Conservation (phyloP, 768 basidiomycete species). For the Mycena maculata region DNA sequence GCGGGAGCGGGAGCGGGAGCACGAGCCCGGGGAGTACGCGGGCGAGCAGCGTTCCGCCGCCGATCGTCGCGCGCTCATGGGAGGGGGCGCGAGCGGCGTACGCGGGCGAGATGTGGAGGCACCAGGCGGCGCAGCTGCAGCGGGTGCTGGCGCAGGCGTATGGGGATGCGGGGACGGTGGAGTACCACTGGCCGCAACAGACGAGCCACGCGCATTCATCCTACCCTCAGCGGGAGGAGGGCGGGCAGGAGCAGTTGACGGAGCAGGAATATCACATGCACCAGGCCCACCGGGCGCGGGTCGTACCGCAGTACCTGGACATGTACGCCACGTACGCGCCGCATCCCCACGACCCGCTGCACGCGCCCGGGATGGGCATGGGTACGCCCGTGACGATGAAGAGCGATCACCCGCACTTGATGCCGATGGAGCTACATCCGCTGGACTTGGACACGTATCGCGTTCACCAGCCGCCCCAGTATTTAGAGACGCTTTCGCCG, state of each 20-base stretch:
- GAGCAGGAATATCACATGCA: slow-evolving; percentile 46
- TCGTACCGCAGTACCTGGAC: slow-evolving; percentile 38
- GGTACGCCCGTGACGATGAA: slow-evolving; percentile 23
- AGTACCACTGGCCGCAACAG: slow-evolving; percentile 40
- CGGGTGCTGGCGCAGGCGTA: slow-evolving; percentile 35
- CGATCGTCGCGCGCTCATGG: slow-evolving; percentile 17
- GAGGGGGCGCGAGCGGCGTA: slow-evolving; percentile 44
- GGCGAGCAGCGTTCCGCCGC: slow-evolving; percentile 31
- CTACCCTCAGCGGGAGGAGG: slow-evolving; percentile 40
- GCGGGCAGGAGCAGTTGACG: slow-evolving; percentile 39
- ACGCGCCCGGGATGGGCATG: slow-evolving; percentile 31
- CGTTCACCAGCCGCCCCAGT: slow-evolving; percentile 23
- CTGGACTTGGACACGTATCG: slow-evolving; percentile 25
- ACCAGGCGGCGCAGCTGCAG: slow-evolving; percentile 53
- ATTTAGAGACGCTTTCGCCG: slow-evolving; percentile 17
- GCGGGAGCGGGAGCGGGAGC: slow-evolving; percentile 35
- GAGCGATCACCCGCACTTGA: slow-evolving; percentile 32
- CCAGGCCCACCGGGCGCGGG: slow-evolving; percentile 29
- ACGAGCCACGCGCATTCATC: slow-evolving; percentile 42
- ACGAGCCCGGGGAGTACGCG: slow-evolving; percentile 30
- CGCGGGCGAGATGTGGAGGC: slow-evolving; percentile 61
- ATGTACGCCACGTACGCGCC: slow-evolving; percentile 31
- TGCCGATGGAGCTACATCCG: slow-evolving; percentile 25
- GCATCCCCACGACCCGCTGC: slow-evolving; percentile 28
- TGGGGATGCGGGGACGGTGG: slow-evolving; percentile 49